Evolutionary conservation across 177 flowering plant species (phyloP).

Genomic region (Vitis hybrid): DNA sequence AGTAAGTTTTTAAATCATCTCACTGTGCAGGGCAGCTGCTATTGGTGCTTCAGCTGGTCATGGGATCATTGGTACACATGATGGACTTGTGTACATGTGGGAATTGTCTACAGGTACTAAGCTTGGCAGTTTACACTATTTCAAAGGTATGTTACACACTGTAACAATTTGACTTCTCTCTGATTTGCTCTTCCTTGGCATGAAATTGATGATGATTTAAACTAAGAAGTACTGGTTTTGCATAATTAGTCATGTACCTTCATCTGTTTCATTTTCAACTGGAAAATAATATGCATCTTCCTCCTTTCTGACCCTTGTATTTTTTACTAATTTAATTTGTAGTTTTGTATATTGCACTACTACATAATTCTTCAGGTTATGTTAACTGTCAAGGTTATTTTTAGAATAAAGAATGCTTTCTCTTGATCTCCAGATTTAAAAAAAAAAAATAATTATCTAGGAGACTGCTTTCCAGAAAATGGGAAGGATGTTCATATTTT

Average conservation of each 20-base stretch:
- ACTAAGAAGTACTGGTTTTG: neutral
- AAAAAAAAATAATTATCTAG: neutral
- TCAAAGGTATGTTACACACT: conserved; percentile 45
- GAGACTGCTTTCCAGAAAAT: neutral
- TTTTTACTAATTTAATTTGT: too few species aligned
- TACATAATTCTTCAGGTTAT: too few species aligned
- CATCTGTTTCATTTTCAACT: neutral
- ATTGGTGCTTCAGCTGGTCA: conserved; percentile 49
- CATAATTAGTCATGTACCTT: neutral
- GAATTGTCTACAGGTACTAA: conserved; percentile 69
- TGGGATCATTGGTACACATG: conserved; percentile 69
- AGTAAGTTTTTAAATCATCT: neutral
- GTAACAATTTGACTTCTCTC: neutral
- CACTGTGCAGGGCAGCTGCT: conserved; percentile 52
- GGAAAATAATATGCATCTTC: neutral
- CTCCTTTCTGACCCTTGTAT: neutral
- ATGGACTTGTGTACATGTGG: conserved; percentile 79
- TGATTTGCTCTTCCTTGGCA: conserved; percentile 3
- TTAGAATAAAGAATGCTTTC: neutral
- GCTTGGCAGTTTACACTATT: conserved; percentile 47
- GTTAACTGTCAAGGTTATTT: neutral
- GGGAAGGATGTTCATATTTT: neutral
- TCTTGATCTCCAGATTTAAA: neutral
- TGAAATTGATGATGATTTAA: neutral
- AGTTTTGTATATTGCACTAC: too few species aligned